Conservation (phyloP, 1,284 basidiomycete species). For the Fomitopsis schrenkii region DNA sequence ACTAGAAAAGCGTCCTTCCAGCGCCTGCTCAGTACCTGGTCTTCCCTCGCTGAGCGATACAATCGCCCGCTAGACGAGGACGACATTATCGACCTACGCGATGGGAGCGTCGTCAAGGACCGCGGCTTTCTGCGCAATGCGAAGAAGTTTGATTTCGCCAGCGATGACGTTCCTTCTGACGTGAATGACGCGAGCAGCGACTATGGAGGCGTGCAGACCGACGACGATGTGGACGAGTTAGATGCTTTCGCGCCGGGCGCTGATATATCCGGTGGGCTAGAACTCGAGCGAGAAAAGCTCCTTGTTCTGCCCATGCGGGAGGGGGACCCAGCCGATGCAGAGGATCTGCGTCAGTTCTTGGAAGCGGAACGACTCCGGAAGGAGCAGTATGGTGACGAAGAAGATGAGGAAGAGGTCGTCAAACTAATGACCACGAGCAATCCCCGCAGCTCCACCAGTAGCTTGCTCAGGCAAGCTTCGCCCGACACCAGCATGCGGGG, state of each 20-base stretch:
- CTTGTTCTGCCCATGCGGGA: slow-evolving; percentile 40
- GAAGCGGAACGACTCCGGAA: slow-evolving; percentile 53
- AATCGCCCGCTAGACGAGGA: slow-evolving; percentile 65
- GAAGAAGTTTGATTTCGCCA: slow-evolving; percentile 37
- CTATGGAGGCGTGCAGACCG: slow-evolving; percentile 26
- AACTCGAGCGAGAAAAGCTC: slow-evolving; percentile 29
- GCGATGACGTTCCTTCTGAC: slow-evolving; percentile 17
- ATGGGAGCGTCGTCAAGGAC: slow-evolving; percentile 57
- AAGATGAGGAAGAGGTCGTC: slow-evolving; percentile 44
- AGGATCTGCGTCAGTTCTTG: slow-evolving; percentile 63
- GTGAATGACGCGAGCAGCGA: slow-evolving; percentile 24
- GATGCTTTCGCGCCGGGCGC: slow-evolving; percentile 33
- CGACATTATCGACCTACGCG: slow-evolving; percentile 67
- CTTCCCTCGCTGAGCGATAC: slow-evolving; percentile 61
- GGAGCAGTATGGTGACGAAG: slow-evolving; percentile 42
- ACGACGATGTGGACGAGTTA: slow-evolving; percentile 37
- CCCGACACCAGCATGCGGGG: too few species aligned
- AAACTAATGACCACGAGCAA: slow-evolving; percentile 23
- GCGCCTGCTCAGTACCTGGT: slow-evolving; percentile 61
- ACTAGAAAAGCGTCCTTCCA: slow-evolving; percentile 52
- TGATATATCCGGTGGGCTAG: slow-evolving; percentile 27
- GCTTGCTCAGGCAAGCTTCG: not conserved
- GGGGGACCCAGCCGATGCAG: slow-evolving; percentile 45
- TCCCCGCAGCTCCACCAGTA: not conserved
- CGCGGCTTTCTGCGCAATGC: slow-evolving; percentile 56